A percentile compares a stretch with the other conserved stretches of the same genome.
phyloP scores from a whole-genome alignment of 306 rosid species.

The Herpetospermum pedunculosum region DNA sequence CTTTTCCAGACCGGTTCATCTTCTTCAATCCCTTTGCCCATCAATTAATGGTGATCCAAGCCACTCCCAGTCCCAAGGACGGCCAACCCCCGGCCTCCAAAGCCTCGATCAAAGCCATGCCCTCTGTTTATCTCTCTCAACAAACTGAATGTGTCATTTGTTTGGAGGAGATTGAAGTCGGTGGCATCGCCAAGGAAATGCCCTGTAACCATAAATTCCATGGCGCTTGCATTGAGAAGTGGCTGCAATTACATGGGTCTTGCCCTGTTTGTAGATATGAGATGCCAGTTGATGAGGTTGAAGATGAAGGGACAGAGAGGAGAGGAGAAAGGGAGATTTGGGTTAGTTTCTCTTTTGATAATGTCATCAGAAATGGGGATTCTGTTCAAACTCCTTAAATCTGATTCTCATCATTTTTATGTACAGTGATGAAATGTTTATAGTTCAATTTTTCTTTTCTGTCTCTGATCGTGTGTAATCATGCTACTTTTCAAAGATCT shows the following conservation, averaged over 20 bases:
- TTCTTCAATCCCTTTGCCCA: slow-evolving; percentile 51
- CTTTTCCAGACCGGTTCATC: slow-evolving; percentile 25
- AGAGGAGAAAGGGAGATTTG: slow-evolving; percentile 35
- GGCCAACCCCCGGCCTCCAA: slow-evolving; percentile 72
- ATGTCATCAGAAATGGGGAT: slow-evolving; percentile 18
- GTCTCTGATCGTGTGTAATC: not conserved
- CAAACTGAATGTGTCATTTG: slow-evolving; percentile 54
- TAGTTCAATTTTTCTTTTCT: no score
- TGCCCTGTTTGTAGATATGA: slow-evolving; percentile 72
- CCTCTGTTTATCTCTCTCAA: slow-evolving; percentile 24
- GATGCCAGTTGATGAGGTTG: slow-evolving; percentile 60
- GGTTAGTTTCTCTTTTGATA: slow-evolving; percentile 48
- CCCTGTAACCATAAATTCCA: slow-evolving; percentile 76
- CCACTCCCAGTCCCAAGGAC: slow-evolving; percentile 32
- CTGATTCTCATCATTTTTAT: slow-evolving; percentile 13
- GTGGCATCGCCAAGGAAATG: slow-evolving; percentile 45
- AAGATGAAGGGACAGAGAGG: slow-evolving; percentile 17
- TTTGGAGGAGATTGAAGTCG: slow-evolving; percentile 51
- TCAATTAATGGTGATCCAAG: slow-evolving; percentile 47
- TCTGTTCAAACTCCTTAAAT: slow-evolving; percentile 15
- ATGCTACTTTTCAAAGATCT: not conserved
- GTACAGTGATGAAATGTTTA: not conserved
- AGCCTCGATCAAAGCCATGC: slow-evolving; percentile 55
- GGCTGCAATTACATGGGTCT: slow-evolving; percentile 66
- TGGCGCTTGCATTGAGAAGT: slow-evolving; percentile 46